phyloP scores from a whole-genome alignment of 371 early-diverging fungal genomes.

The Smittium culicis region DNA sequence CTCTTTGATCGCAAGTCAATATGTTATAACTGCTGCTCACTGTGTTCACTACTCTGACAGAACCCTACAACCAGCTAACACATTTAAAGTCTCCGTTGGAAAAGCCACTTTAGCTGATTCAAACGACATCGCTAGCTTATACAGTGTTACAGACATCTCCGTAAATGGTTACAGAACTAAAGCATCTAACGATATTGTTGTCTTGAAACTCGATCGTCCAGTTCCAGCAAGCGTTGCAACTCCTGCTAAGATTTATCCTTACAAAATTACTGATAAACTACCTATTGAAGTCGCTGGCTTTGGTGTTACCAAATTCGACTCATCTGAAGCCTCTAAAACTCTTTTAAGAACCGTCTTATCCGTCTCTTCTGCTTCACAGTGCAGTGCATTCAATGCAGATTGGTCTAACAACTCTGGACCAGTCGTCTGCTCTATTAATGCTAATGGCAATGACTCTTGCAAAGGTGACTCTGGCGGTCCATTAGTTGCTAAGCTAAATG shows the following conservation, averaged over 20 bases:
- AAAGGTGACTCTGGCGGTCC: slow-evolving; percentile 38
- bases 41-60: not conserved
- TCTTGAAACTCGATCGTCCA: not conserved
- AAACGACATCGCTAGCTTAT: not conserved
- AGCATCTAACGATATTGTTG: not conserved
- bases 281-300: slow-evolving; percentile 3
- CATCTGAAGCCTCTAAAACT: not conserved
- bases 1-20: not conserved
- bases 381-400: not conserved
- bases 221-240: not conserved
- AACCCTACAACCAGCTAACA: not conserved
- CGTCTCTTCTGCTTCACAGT: not conserved
- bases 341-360: not conserved
- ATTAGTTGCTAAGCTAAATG: slow-evolving; percentile 20
- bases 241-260: not conserved
- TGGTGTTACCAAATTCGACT: not conserved
- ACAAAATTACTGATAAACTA: not conserved
- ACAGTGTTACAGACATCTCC: not conserved
- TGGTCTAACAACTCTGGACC: slow-evolving; percentile 12
- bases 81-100: not conserved
- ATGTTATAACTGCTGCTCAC: not conserved
- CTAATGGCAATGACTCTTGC: slow-evolving; percentile 31
- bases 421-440: slow-evolving; percentile 29
- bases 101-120: not conserved
- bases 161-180: not conserved